These are phyloP conservation scores for Phytopythium montanum DNA, from an alignment of 352 stramenopile species.

Conservation along the genomic window DNA sequence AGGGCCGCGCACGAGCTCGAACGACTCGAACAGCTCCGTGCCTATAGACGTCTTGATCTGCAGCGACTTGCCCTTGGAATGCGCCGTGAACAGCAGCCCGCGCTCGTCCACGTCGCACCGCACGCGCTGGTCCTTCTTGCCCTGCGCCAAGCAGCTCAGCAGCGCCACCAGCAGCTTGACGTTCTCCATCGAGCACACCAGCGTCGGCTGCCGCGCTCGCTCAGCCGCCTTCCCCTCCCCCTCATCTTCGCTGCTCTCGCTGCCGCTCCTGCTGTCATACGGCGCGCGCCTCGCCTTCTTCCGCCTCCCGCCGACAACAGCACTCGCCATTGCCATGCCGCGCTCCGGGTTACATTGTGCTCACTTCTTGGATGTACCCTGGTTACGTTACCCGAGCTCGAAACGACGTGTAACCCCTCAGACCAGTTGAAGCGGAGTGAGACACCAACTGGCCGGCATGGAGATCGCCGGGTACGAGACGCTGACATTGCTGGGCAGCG, in stretches of 20 bases:
- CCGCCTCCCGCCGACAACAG: not conserved
- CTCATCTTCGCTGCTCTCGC: slow-evolving; percentile 13
- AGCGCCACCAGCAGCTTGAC: slow-evolving; percentile 77
- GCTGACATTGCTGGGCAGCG: slow-evolving; percentile 43
- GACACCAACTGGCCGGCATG: too few species aligned
- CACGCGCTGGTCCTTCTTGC: slow-evolving; percentile 78
- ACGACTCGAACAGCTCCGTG: slow-evolving; percentile 74
- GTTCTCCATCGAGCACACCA: slow-evolving; percentile 60
- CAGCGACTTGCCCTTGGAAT: slow-evolving; percentile 84
- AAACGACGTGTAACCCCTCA: slow-evolving; percentile 1
- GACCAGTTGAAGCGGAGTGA: not conserved
- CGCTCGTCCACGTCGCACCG: slow-evolving; percentile 65
- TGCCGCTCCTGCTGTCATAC: not conserved
- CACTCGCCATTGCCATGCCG: not conserved
- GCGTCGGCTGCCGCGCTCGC: slow-evolving; percentile 20
- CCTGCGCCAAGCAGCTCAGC: slow-evolving; percentile 52
- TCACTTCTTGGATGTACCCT: not conserved
- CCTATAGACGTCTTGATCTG: slow-evolving; percentile 84
- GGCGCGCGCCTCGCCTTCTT: slow-evolving; percentile 4
- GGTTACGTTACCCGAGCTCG: not conserved
- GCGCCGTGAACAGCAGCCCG: slow-evolving; percentile 68
- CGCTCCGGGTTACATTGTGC: not conserved
- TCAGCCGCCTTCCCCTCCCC: slow-evolving; percentile 1
- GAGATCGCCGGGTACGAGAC: slow-evolving; percentile 39
- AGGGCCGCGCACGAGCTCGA: slow-evolving; percentile 26